A percentile compares a stretch with the other conserved stretches of the same genome.
These are phyloP conservation scores for Glaciozyma antarctica DNA, from an alignment of 768 basidiomycete species.

Conservation along the genomic window DNA sequence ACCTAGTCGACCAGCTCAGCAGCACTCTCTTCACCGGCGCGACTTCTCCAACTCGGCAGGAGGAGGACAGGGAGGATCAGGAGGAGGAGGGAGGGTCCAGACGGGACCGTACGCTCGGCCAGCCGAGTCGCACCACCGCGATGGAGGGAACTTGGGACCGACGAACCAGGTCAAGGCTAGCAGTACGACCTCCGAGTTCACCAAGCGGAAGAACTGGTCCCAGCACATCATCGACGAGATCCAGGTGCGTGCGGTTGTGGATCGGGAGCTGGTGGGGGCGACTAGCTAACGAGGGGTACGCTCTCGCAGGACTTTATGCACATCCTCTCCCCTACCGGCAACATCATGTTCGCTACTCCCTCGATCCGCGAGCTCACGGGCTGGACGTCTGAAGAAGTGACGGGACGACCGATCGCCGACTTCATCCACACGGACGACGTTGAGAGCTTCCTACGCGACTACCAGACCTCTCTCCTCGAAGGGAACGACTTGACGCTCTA, in stretches of 20 bases:
- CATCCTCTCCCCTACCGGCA: constrained; percentile 81
- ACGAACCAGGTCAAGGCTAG: constrained; percentile 26
- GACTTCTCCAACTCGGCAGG: not conserved
- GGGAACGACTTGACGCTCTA: constrained; percentile 29
- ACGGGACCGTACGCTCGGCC: constrained; percentile 3
- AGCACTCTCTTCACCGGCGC: not conserved
- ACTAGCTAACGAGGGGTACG: not conserved
- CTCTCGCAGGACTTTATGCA: constrained; percentile 61
- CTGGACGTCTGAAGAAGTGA: constrained; percentile 74
- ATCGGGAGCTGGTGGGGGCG: too few relatives aligned
- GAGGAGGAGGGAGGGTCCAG: not conserved
- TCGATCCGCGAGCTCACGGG: constrained; percentile 70
- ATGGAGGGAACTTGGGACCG: not conserved
- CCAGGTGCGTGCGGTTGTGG: constrained; percentile 18
- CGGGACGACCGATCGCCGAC: constrained; percentile 68
- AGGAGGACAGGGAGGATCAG: not conserved
- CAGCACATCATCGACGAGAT: constrained; percentile 34
- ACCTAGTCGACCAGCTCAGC: not conserved
- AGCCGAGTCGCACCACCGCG: not conserved
- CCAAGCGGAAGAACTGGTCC: constrained; percentile 34
- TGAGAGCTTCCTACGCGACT: constrained; percentile 75
- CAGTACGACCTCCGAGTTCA: constrained; percentile 32
- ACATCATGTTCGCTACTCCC: constrained; percentile 82
- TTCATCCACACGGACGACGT: constrained; percentile 81
- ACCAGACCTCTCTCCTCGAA: constrained; percentile 46